A percentile compares a stretch with the other conserved stretches of the same genome.
Evolutionary conservation across 805 yeast genomes (phyloP).

Genomic region (Zygoascus flipseniorum): DNA sequence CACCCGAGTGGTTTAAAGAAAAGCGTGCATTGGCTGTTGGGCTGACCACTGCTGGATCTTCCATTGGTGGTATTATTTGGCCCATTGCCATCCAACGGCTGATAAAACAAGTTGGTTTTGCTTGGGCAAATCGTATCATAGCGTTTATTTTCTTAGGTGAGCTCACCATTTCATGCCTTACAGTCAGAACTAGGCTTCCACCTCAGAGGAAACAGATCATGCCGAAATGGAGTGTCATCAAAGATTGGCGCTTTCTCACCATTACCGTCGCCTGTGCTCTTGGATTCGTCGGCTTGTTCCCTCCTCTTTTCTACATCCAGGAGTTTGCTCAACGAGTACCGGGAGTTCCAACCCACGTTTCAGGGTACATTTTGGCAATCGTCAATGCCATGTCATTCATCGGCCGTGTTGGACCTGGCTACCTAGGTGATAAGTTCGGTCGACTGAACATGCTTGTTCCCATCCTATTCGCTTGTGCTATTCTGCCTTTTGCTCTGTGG

Average conservation of each 20-base stretch:
- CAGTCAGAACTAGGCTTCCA: conserved; percentile 7
- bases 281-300: conserved; percentile 22
- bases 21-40: conserved; percentile 42
- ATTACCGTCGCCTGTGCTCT: conserved; percentile 12
- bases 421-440: conserved; percentile 40
- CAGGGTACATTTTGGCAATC: conserved; percentile 24
- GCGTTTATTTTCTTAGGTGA: conserved; percentile 33
- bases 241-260: conserved; percentile 17
- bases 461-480: conserved; percentile 24
- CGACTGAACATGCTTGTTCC: conserved; percentile 33
- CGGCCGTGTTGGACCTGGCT: conserved; percentile 43
- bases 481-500: conserved; percentile 21
- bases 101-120: conserved; percentile 39
- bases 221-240: conserved; percentile 20
- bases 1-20: conserved; percentile 43
- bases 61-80: conserved; percentile 44
- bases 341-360: conserved; percentile 15
- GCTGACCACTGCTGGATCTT: conserved; percentile 40
- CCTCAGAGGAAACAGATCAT: conserved; percentile 3
- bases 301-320: conserved; percentile 26
- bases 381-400: conserved; percentile 31
- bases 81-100: conserved; percentile 36
- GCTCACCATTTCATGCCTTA: conserved; percentile 2
- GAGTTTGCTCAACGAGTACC: conserved; percentile 19
- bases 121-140: conserved; percentile 45